Evolutionary conservation across 1,284 basidiomycete genomes (phyloP).

Genomic region (Veloboletus limbatus): DNA sequence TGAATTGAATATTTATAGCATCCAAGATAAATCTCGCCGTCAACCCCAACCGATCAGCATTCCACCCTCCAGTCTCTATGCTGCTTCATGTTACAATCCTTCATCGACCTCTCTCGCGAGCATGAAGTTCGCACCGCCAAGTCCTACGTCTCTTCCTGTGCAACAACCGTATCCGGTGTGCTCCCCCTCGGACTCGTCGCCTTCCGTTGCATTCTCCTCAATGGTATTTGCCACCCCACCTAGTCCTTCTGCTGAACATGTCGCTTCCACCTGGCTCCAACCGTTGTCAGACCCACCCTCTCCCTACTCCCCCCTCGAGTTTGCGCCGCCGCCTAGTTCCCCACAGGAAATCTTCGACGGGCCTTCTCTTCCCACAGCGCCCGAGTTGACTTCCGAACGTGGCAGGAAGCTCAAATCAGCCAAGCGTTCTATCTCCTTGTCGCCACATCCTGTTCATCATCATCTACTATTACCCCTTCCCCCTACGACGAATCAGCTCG

Average conservation of each 20-base stretch:
- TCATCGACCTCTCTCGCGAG: constrained; percentile 27
- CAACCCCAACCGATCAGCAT: constrained; percentile 23
- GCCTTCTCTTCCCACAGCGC: constrained; percentile 40
- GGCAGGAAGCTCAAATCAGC: constrained; percentile 12
- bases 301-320: constrained; percentile 30
- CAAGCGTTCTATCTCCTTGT: constrained; percentile 29
- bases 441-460: constrained; percentile 21
- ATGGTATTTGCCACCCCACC: constrained; percentile 33
- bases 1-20: constrained; percentile 22
- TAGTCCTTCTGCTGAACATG: constrained; percentile 20
- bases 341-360: constrained; percentile 29
- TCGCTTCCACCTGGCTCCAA: constrained; percentile 9
- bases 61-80: constrained; percentile 18
- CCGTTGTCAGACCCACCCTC: constrained; percentile 27
- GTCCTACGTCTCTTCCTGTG: constrained; percentile 16
- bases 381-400: constrained; percentile 34
- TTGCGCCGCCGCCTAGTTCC: constrained; percentile 22
- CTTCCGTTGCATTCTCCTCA: constrained; percentile 22
- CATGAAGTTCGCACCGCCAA: constrained; percentile 32
- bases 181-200: constrained; percentile 6
- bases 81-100: constrained; percentile 11
- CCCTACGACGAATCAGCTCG: constrained; percentile 66
- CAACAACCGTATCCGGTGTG: constrained; percentile 10
- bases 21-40: constrained; percentile 10
- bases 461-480: constrained; percentile 33